A percentile compares a stretch with the other conserved stretches of the same genome.
Conservation (phyloP, 495 filamentous ascomycete species). For the Penicillium roqueforti region DNA sequence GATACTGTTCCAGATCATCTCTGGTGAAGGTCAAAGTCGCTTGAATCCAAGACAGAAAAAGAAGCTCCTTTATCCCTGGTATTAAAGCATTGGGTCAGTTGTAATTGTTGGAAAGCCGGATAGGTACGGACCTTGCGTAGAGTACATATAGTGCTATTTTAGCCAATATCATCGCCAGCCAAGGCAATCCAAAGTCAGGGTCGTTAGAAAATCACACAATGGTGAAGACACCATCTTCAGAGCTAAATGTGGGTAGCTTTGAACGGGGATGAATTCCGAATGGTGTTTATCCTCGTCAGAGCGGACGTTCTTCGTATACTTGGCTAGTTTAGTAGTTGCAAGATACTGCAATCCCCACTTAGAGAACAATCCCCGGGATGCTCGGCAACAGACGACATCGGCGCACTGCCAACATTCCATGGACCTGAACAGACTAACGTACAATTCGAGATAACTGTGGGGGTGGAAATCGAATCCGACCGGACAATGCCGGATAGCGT, state of each 20-base stretch:
- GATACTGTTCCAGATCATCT: constrained; percentile 11
- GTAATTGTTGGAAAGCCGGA: background rate
- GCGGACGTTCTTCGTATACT: background rate
- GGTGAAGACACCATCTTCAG: background rate
- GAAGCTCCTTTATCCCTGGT: background rate
- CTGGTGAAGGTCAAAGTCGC: background rate
- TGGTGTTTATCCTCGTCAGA: background rate
- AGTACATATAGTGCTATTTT: constrained; percentile 1
- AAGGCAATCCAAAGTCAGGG: background rate
- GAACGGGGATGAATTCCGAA: constrained; percentile 1
- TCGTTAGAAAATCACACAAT: background rate
- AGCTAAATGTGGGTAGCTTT: background rate
- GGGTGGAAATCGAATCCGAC: constrained; percentile 2
- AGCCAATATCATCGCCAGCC: background rate
- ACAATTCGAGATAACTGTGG: background rate
- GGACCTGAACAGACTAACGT: background rate
- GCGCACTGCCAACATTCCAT: background rate
- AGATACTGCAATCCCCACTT: background rate
- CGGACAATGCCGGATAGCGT: background rate
- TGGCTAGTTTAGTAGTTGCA: background rate
- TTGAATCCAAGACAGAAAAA: background rate
- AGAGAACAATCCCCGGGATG: background rate
- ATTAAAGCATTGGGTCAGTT: background rate
- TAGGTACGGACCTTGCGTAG: background rate
- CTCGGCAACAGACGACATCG: constrained; percentile 3